Evolutionary conservation across 805 yeast genomes (phyloP), one percentile per base, ranked within the genome.

Genomic region (Brettanomyces nanus): DNA sequence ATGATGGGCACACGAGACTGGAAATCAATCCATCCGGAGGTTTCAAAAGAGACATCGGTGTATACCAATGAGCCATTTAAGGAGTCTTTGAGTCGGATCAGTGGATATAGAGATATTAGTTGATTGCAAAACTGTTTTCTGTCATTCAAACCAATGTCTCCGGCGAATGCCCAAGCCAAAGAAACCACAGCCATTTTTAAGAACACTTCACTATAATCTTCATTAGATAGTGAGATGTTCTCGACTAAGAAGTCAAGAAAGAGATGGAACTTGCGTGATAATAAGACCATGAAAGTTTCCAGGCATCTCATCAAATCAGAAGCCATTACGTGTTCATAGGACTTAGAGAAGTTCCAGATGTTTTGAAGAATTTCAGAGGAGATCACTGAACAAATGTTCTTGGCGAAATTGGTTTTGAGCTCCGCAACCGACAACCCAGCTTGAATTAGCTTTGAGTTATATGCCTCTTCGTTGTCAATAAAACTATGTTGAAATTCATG

Each of bases 151-250:
- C 62, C 33, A 27, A 71, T 56, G 45, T 77, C 85, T 1, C 90
- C 90, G 0, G 75, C 65, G 48, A 77, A 72, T 0, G 85, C 63
- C 92, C 92, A 83, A 0, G 70, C 53, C 13, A 75, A 29, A 0
- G 78, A 53, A 9, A 68, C 45, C 9, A 67, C 36, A 1, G 63
- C 40, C 0, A 65, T 49, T 41, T 66, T 69, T 2, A 37, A 42
- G 10, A 62, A 53, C 46, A 52, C 72, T 0, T 29, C 33, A 0
- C 49, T 33, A 13, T 55, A 31, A 29, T 64, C 65, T 3, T 53
- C 62, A 2, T 45, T 41, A 0, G 49, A 37, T 10, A 54, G 43
- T 9, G 47, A 53, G 5, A 48, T 41, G 31, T 55, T 54, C 6
- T 46, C 48, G 3, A 38, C 30, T 7, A 49, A 42, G 19, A 38